Percentiles rank a stretch among this genome's conserved stretches.
Conservation (phyloP, 2,329 filamentous ascomycete species). For the Dactylellina haptotyla region DNA sequence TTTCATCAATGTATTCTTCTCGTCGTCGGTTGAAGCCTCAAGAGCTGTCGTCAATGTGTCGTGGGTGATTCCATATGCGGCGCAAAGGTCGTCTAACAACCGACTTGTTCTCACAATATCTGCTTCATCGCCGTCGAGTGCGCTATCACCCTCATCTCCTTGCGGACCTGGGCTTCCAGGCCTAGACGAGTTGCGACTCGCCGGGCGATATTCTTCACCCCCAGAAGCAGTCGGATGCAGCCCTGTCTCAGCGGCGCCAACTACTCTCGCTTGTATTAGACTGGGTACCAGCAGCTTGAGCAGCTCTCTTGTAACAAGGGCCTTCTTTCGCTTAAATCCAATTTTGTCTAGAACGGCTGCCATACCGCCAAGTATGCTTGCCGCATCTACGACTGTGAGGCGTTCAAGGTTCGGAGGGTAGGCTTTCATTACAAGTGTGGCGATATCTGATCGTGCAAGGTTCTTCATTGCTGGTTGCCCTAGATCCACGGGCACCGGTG, state of each 20-base stretch:
- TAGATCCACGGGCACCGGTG: conserved; percentile 63
- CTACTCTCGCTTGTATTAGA: conserved; percentile 87
- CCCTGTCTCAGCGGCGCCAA: conserved; percentile 93
- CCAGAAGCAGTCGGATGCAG: conserved; percentile 82
- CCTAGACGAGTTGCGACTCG: conserved; percentile 64
- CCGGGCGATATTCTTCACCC: conserved; percentile 72
- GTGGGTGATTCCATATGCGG: conserved; percentile 71
- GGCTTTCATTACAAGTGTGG: conserved; percentile 67
- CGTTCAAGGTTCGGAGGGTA: conserved; percentile 68
- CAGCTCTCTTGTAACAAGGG: conserved; percentile 86
- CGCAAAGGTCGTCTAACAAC: conserved; percentile 71
- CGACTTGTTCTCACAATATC: conserved; percentile 72
- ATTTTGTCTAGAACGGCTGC: conserved; percentile 83
- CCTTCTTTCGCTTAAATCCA: conserved; percentile 87
- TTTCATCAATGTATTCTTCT: conserved; percentile 63
- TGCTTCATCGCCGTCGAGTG: conserved; percentile 72
- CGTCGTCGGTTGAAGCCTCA: conserved; percentile 58
- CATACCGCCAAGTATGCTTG: conserved; percentile 84
- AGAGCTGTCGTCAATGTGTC: conserved; percentile 25
- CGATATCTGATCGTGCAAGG: conserved; percentile 56
- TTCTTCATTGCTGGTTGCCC: conserved; percentile 49
- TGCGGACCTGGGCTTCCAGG: conserved; percentile 64
- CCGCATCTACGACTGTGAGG: conserved; percentile 78
- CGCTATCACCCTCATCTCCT: conserved; percentile 63
- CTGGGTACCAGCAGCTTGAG: conserved; percentile 83